Base-by-base conservation (phyloP, 345 rosid species). In the Adansonia digitata region DNA sequence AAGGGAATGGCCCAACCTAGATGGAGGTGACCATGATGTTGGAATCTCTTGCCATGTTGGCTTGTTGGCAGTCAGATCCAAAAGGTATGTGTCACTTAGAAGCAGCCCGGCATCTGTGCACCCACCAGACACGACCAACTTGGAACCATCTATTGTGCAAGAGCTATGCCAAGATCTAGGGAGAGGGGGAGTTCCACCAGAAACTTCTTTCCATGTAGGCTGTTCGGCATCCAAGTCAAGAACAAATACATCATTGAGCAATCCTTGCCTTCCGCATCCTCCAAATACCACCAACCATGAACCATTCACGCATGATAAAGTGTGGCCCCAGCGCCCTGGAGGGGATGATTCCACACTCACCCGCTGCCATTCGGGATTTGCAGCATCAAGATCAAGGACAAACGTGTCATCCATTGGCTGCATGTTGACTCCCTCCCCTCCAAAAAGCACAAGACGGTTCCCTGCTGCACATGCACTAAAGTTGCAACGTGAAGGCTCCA, bases 151-250 rank as follows among this genome's bases (percentile, higher is more conserved):
- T 7, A 92, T 77, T 0, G 91, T 90, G 84, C 96, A 94, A 12
- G 98, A 92, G 84, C 97, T 92, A 72, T 94, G 97, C 98, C 98
- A 94, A n/a, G 98, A 94, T 79, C 98, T 84, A 13, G 98, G 97
- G 43, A 88, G 92, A 8, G 97, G 98, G 1, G 97, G 97, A 55
- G 90, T 76, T 73, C 89, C 93, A n/a, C 98, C 96, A 0, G 80
- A 86, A 26, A 94, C 87, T 80, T 94, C 94, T 42, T 69, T 94
- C 98, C 98, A 94, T 56, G 98, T 90, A 10, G 97, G 98, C 29
- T 90, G 90, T 74, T 92, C 89, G 11, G 98, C 97, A 62, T 94
- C 97, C 85, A 94, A 82, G 81, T 94, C 94, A 6, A 94, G 86
- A 59, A 94, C 92, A 88, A 86, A 92, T 2, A 88, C 94, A 20